These are phyloP conservation scores for Cryptococcus depauperatus DNA, from an alignment of 1,284 basidiomycete species.

Conservation along the genomic window DNA sequence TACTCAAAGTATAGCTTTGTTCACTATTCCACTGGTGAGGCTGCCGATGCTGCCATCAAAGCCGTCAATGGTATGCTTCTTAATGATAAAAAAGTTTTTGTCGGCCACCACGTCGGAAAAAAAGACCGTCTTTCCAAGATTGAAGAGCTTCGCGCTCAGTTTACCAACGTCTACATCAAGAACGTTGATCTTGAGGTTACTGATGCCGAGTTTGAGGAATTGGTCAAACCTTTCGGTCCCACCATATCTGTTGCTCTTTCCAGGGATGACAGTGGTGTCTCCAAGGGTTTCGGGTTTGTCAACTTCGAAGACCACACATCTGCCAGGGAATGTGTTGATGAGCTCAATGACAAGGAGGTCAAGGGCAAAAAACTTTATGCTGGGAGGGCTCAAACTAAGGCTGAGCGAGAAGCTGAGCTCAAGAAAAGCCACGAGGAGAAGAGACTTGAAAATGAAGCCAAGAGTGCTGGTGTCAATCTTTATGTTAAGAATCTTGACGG, in stretches of 20 bases:
- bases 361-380: slow-evolving; percentile 91
- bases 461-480: slow-evolving; percentile 98
- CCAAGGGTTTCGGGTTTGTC: slow-evolving; percentile 96
- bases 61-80: slow-evolving; percentile 98
- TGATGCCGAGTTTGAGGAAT: slow-evolving; percentile 76
- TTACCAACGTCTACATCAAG: slow-evolving; percentile 98
- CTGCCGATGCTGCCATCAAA: slow-evolving; percentile 93
- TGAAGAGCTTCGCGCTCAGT: slow-evolving; percentile 92
- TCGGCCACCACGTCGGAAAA: slow-evolving; percentile 94
- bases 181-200: slow-evolving; percentile 79
- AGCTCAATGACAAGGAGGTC: slow-evolving; percentile 78
- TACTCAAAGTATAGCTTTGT: slow-evolving; percentile 58
- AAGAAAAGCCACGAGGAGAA: slow-evolving; percentile 89
- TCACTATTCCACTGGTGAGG: slow-evolving; percentile 97
- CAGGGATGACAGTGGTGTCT: slow-evolving; percentile 71
- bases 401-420: slow-evolving; percentile 95
- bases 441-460: slow-evolving; percentile 95
- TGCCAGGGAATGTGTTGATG: slow-evolving; percentile 82
- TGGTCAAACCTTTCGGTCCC: slow-evolving; percentile 72
- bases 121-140: slow-evolving; percentile 98
- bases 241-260: slow-evolving; percentile 85
- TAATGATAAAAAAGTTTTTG: slow-evolving; percentile 99
- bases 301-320: slow-evolving; percentile 92
- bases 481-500: slow-evolving; percentile 90
- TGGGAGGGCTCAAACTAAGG: slow-evolving; percentile 95